Base-by-base conservation (phyloP, 208 protist species). In the Leishmania braziliensis region DNA sequence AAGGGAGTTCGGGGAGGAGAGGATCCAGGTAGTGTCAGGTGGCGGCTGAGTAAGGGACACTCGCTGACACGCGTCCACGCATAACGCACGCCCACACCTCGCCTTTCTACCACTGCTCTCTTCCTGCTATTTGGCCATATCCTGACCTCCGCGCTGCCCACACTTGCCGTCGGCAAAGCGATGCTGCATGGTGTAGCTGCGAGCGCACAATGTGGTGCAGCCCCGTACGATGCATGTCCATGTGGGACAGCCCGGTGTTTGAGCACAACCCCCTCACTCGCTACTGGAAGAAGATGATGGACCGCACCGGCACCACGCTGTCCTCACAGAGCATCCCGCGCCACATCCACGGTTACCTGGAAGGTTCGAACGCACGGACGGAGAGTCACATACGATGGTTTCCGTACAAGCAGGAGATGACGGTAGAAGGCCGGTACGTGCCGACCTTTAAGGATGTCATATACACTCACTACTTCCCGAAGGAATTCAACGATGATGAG, bases 221-320 rank as follows among this genome's bases (percentile, higher is more conserved):
- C 20, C 66, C 39, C 6, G 75, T 85, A 39, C 77, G 73, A 53
- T 81, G 75, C 36, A 90, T 92, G 87, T 92, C 86, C 86, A 95
- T 95, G 86, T 97, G 91, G 91, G 93, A 97, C 84, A 95, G 81
- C 65, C 92, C 93, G 3, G 80, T 75, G 8, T 97, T 95, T 81
- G 91, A 97, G 72, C 91, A 95, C 87, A 95, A 95, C 71, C 92
- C 91, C 3, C 86, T 96, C 18, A 91, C 88, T 16, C 86, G 92
- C 0, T 95, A 93, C 79, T 95, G 94, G 91, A 95, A 97, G 79
- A 86, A 89, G n/a, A 92, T 95, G 90, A 95, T 95, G 90, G 92
- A 85, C 18, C 73, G 77, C 33, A 94, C 69, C n/a, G 94, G 94
- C 60, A 91, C 89, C 63, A 93, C 91, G 26, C 85, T 97, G n/a